Evolutionary conservation across 768 basidiomycete genomes (phyloP), one percentile per base, ranked within the genome.

Genomic region (Crepidotus variabilis): DNA sequence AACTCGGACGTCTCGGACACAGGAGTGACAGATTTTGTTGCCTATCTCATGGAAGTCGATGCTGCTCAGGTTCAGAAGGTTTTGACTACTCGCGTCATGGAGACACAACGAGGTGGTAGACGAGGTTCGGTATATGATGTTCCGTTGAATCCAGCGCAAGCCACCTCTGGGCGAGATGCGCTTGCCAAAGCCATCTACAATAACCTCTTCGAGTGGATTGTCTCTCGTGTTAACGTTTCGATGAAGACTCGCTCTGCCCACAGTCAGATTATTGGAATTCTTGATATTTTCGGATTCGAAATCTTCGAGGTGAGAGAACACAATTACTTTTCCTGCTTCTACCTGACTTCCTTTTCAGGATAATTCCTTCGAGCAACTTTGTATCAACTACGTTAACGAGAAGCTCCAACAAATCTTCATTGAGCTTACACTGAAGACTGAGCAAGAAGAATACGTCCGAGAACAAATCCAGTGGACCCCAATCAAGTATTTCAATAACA

Each of bases 311-410:
- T 90, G 65, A 36, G 71, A 51, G 35, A 55, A 46, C 11, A 47
- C 52, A 28, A 28, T 48, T 14, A 13, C 33, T 23, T 34, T 13
- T 32, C 20, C 14, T 23, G 35, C 52, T 21, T 33, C 51, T 24
- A 1, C 34, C 18, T 6, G 32, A 60, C 24, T 56, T 33, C 23
- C 6, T 63, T n/a, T 60, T 20, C 55, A 94, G 89, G 91, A 94
- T 70, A 96, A 96, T 71, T 94, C 92, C 4, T 94, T 95, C 67
- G 94, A 95, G 68, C 94, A 99, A 72, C 85, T 99, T 18, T 99
- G 97, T 76, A 99, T 99, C 81, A 99, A 99, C 78, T 99, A 99
- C 65, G 97, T 98, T 76, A 99, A 99, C 79, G 97, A 99, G 74
- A 99, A 99, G 74, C 82, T 99, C 22, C 96, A 99, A 65, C 96